Conservation (phyloP, 75 land plant species). For the Selaginella moellendorffii region DNA sequence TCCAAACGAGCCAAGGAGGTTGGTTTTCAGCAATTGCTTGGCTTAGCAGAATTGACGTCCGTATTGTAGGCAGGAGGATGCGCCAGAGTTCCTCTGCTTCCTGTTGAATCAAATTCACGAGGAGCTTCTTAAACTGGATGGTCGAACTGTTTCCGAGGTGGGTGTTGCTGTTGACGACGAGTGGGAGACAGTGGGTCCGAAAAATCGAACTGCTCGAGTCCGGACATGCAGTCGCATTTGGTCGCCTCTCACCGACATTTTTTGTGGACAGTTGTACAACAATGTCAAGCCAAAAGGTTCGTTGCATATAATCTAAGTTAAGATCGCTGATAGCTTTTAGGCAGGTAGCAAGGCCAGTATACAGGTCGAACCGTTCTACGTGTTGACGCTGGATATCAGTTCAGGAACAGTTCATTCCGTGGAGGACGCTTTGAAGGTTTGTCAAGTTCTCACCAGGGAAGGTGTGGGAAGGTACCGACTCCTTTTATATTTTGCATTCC, state of each 20-base stretch:
- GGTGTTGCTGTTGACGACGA: conserved; percentile 61
- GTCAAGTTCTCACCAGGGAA: conserved; percentile 79
- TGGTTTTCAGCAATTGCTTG: background rate
- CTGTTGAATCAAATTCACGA: conserved; percentile 85
- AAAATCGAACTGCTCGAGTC: conserved; percentile 71
- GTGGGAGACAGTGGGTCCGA: conserved; percentile 97
- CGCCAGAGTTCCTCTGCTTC: conserved; percentile 84
- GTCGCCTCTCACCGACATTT: conserved; percentile 69
- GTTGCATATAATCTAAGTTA: background rate
- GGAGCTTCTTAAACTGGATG: conserved; percentile 70
- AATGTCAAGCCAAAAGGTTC: conserved; percentile 84
- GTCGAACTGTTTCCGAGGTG: conserved; percentile 18
- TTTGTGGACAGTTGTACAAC: conserved; percentile 81
- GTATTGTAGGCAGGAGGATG: conserved; percentile 83
- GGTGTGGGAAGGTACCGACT: too few species aligned
- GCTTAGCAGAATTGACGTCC: too few species aligned
- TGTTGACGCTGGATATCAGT: conserved; percentile 75
- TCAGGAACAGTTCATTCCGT: conserved; percentile 62
- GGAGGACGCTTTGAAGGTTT: conserved; percentile 86
- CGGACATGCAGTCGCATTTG: conserved; percentile 66
- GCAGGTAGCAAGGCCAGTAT: conserved; percentile 85
- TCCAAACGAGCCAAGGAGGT: conserved; percentile 45
- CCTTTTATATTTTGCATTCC: too few species aligned
- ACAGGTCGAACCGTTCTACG: conserved; percentile 72
- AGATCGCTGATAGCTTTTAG: too few species aligned